Percentiles rank a stretch among this genome's conserved stretches.
Evolutionary conservation across 129 eudicot species (phyloP).

Genomic region (Lactuca sativa): DNA sequence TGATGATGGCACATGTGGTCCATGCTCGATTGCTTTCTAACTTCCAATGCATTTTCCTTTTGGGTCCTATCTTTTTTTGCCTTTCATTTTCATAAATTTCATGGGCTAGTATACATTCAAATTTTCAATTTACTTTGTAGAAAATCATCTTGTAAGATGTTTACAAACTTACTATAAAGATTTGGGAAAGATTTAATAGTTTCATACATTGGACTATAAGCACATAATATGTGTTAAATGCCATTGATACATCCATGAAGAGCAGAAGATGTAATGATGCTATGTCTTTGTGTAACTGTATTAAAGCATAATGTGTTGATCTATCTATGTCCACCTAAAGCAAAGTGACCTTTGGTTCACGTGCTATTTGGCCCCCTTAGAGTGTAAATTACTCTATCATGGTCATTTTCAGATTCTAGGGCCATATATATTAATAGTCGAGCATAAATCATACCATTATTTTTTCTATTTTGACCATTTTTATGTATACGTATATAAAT

Average conservation of each 20-base stretch:
- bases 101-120: neutral
- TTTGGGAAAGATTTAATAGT: too few relatives aligned
- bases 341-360: conserved; percentile 20
- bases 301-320: conserved; percentile 20
- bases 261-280: neutral
- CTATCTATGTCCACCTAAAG: conserved; percentile 14
- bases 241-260: neutral
- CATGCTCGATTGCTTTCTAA: neutral
- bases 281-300: neutral
- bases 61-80: neutral
- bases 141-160: too few relatives aligned
- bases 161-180: too few relatives aligned
- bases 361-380: conserved; percentile 26
- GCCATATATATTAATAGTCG: neutral
- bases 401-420: neutral
- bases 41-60: neutral
- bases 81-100: neutral
- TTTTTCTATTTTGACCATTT: too few relatives aligned
- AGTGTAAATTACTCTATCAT: conserved; percentile 20
- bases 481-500: too few relatives aligned
- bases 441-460: too few relatives aligned
- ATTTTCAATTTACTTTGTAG: too few relatives aligned
- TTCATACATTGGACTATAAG: neutral
- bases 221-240: neutral
- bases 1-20: conserved; percentile 14